Evolutionary conservation across 2,329 filamentous ascomycete genomes (phyloP).

Genomic region (Neopestalotiopsis clavispora): DNA sequence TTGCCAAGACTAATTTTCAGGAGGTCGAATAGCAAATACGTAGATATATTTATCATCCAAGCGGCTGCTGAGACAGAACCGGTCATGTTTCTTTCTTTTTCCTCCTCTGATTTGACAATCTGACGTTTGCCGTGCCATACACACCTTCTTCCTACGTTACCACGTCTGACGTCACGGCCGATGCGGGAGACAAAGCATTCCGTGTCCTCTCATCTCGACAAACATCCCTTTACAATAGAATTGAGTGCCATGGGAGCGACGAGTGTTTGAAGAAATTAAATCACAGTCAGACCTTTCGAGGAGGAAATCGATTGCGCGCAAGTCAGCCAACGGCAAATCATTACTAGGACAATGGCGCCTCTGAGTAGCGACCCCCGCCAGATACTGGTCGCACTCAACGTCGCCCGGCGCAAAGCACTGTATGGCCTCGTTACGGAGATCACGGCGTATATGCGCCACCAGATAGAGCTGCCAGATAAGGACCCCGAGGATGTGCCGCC

Average conservation of each 20-base stretch:
- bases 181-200: neutral
- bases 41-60: neutral
- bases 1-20: neutral
- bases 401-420: constrained; percentile 55
- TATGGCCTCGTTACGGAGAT: constrained; percentile 57
- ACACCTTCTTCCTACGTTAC: neutral
- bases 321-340: neutral
- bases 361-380: constrained; percentile 59
- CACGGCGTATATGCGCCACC: constrained; percentile 57
- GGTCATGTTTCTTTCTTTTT: neutral
- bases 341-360: constrained; percentile 47
- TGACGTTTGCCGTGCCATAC: neutral
- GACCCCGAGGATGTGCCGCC: constrained; percentile 27
- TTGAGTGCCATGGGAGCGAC: neutral
- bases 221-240: neutral
- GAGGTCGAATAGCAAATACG: neutral
- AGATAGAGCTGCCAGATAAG: constrained; percentile 46
- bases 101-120: neutral
- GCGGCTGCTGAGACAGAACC: neutral
- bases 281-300: neutral
- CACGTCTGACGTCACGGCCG: neutral
- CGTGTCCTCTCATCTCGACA: neutral
- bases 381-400: constrained; percentile 59
- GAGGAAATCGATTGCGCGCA: neutral
- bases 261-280: no score